These are phyloP conservation scores for Sequoiadendron giganteum DNA, from an alignment of 75 land plant species.

Conservation along the genomic window DNA sequence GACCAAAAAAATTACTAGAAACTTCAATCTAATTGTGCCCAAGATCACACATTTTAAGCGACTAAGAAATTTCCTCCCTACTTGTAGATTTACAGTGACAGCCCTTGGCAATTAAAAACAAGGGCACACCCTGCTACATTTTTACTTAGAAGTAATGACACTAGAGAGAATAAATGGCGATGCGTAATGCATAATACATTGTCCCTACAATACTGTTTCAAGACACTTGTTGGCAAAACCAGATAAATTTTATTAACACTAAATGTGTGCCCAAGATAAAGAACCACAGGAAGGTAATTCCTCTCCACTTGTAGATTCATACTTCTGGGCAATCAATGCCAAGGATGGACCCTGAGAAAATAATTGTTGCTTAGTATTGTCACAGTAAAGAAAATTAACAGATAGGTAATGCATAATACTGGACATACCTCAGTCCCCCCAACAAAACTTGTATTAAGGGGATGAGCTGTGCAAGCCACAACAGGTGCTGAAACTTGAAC, in stretches of 20 bases:
- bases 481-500: slow-evolving; percentile 46
- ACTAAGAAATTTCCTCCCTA: not conserved
- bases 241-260: not conserved
- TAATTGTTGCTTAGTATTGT: not conserved
- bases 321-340: slow-evolving; percentile 9
- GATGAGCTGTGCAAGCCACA: slow-evolving; percentile 69
- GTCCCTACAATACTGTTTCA: not conserved
- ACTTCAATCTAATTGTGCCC: not conserved
- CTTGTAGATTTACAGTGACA: not conserved
- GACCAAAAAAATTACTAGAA: not conserved
- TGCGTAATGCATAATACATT: not conserved
- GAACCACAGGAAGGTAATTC: not conserved
- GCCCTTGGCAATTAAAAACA: not conserved
- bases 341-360: not conserved
- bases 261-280: not conserved
- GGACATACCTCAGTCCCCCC: slow-evolving; percentile 74
- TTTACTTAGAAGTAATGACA: not conserved
- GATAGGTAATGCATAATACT: not conserved
- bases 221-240: not conserved
- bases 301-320: slow-evolving; percentile 9
- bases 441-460: slow-evolving; percentile 56
- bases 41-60: not conserved
- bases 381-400: not conserved
- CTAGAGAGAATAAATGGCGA: not conserved
- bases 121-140: not conserved